These are phyloP conservation scores for Tetragonia tetragonoides DNA, from an alignment of 148 eudicot genomes.

Conservation along the genomic window DNA sequence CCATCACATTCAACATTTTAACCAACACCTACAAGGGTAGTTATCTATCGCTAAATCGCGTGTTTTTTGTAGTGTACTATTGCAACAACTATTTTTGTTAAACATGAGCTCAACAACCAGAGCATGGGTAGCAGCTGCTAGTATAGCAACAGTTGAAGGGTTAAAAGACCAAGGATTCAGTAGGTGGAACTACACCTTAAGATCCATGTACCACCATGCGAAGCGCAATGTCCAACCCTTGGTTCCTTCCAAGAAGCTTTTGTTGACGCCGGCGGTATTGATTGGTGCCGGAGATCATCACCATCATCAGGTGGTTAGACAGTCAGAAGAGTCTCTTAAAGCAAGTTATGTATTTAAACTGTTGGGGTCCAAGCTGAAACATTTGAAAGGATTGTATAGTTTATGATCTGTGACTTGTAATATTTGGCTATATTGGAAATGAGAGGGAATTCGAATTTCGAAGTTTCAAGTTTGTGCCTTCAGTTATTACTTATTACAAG, in stretches of 20 bases:
- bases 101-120: constrained; percentile 7
- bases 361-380: constrained; percentile 20
- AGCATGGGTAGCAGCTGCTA: constrained; percentile 22
- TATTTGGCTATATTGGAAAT: no score
- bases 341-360: constrained; percentile 26
- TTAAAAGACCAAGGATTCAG: constrained; percentile 22
- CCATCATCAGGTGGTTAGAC: background rate
- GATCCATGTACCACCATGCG: constrained; percentile 12
- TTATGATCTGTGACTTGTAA: no score
- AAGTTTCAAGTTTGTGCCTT: no score
- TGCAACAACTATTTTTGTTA: no score
- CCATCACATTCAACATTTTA: no score
- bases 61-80: no score
- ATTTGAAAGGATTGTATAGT: no score
- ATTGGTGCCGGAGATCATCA: background rate
- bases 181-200: constrained; percentile 24
- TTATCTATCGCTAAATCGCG: no score
- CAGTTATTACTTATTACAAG: no score
- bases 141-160: constrained; percentile 27
- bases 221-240: background rate
- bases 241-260: background rate
- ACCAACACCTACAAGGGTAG: no score
- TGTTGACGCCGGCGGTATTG: background rate
- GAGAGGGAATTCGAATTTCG: no score
- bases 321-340: constrained; percentile 21